A percentile compares a stretch with the other conserved stretches of the same genome.
These are phyloP conservation scores for Ceratocystis cacaofunesta DNA, from an alignment of 2,329 filamentous ascomycete species.

Conservation along the genomic window DNA sequence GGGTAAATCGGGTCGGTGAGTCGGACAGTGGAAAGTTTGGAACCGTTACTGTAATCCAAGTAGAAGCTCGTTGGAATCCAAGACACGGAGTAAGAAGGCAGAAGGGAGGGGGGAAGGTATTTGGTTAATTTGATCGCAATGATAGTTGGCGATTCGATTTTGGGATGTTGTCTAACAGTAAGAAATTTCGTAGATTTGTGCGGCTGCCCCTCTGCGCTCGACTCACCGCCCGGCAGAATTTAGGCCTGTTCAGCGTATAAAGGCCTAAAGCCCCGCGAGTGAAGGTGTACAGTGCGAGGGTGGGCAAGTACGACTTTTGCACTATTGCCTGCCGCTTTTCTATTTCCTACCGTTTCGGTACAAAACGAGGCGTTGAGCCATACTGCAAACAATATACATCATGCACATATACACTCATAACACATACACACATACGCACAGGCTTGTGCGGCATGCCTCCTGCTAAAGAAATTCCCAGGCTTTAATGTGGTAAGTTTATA, in stretches of 20 bases:
- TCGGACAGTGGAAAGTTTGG: not conserved
- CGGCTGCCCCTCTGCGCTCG: slow-evolving; percentile 15
- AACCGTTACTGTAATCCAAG: not conserved
- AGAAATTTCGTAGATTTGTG: slow-evolving; percentile 17
- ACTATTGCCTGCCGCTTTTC: not conserved
- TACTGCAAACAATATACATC: not conserved
- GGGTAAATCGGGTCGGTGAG: not conserved
- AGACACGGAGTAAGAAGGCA: not conserved
- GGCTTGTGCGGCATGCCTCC: too few species aligned
- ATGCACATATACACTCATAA: not conserved
- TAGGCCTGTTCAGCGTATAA: not conserved
- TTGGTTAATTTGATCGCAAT: slow-evolving; percentile 12
- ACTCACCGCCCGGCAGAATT: slow-evolving; percentile 17
- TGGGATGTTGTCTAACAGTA: slow-evolving; percentile 12
- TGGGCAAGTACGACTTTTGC: not conserved
- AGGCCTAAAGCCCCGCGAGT: slow-evolving; percentile 10
- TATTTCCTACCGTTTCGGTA: too few species aligned
- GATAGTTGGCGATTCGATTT: slow-evolving; percentile 13
- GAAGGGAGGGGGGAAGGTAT: not conserved
- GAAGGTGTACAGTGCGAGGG: slow-evolving; percentile 1
- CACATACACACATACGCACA: not conserved
- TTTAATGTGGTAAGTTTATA: not conserved
- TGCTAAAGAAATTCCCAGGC: not conserved
- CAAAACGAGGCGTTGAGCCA: too few species aligned
- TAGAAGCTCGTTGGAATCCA: not conserved